Percentiles rank a stretch among this genome's conserved stretches.
These are phyloP conservation scores for Phytopythium mirpurense DNA, from an alignment of 352 stramenopile species.

Conservation along the genomic window DNA sequence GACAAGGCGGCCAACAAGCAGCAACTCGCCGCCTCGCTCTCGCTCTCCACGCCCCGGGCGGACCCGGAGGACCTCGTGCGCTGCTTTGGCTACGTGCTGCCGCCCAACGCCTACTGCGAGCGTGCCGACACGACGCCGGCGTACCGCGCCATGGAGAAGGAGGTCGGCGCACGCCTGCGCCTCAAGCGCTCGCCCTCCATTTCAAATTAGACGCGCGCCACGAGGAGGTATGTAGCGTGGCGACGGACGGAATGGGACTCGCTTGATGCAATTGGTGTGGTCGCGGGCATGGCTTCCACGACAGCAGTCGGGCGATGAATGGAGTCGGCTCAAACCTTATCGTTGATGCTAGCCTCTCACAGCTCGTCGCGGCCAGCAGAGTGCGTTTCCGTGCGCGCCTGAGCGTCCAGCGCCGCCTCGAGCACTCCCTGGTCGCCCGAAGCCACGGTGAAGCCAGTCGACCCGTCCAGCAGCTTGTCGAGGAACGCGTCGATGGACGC, in stretches of 20 bases:
- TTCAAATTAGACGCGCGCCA: conserved; percentile 23
- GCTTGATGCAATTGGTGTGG: not conserved
- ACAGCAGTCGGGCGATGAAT: too few species aligned
- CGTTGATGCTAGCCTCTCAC: too few species aligned
- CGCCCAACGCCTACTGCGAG: conserved; percentile 71
- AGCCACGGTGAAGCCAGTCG: conserved; percentile 33
- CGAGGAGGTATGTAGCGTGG: too few species aligned
- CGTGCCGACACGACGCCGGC: conserved; percentile 69
- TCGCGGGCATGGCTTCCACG: not conserved
- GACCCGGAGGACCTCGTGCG: conserved; percentile 66
- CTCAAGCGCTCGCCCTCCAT: conserved; percentile 53
- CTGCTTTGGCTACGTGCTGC: conserved; percentile 71
- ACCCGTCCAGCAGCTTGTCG: conserved; percentile 62
- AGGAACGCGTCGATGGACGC: conserved; percentile 37
- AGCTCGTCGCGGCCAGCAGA: conserved; percentile 3
- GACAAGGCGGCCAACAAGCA: conserved; percentile 53
- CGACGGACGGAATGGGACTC: not conserved
- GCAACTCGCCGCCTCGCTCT: conserved; percentile 54
- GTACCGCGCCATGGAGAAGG: conserved; percentile 68
- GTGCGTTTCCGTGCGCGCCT: conserved; percentile 2
- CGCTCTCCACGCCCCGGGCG: conserved; percentile 40
- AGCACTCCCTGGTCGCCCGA: conserved; percentile 18
- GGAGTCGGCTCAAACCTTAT: too few species aligned
- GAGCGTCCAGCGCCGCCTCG: conserved; percentile 12
- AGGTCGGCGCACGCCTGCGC: conserved; percentile 65